Conservation (phyloP, 306 rosid genomes). For the Inga laurina region DNA sequence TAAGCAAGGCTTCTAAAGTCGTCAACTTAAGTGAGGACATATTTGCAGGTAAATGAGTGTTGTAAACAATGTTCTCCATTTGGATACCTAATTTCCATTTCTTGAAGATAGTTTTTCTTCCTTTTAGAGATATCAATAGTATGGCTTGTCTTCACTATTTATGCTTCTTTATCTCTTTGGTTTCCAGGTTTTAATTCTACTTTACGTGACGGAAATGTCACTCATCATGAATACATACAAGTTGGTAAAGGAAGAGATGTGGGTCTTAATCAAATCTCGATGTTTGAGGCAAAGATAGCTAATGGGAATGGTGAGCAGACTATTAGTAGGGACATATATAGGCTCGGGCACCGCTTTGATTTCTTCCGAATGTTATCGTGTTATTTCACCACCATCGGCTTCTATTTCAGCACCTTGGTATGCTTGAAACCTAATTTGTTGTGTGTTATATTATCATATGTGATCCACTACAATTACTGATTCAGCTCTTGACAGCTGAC, state of each 20-base stretch:
- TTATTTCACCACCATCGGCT: constrained; percentile 87
- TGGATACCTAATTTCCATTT: constrained; percentile 13
- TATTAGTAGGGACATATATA: constrained; percentile 86
- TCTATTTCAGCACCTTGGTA: constrained; percentile 97
- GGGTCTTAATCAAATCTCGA: constrained; percentile 95
- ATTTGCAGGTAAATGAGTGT: constrained; percentile 82
- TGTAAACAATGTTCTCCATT: background rate
- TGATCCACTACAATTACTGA: constrained; percentile 29
- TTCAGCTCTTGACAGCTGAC: constrained; percentile 66
- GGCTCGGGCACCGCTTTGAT: constrained; percentile 97
- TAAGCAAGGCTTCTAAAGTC: constrained; percentile 95
- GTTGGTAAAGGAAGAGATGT: constrained; percentile 98
- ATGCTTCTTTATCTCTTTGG: constrained; percentile 11
- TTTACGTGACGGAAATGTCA: constrained; percentile 85
- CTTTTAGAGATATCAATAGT: background rate
- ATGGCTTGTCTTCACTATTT: background rate
- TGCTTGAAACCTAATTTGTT: constrained; percentile 27
- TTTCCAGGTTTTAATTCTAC: constrained; percentile 89
- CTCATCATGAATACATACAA: constrained; percentile 97
- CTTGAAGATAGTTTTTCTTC: constrained; percentile 4
- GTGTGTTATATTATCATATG: background rate
- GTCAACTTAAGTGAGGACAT: constrained; percentile 97
- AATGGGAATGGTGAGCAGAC: constrained; percentile 97
- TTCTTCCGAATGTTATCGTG: constrained; percentile 92
- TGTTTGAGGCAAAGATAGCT: constrained; percentile 96